These are phyloP conservation scores for Sambucus nigra DNA, from an alignment of 129 eudicot species.

Conservation along the genomic window DNA sequence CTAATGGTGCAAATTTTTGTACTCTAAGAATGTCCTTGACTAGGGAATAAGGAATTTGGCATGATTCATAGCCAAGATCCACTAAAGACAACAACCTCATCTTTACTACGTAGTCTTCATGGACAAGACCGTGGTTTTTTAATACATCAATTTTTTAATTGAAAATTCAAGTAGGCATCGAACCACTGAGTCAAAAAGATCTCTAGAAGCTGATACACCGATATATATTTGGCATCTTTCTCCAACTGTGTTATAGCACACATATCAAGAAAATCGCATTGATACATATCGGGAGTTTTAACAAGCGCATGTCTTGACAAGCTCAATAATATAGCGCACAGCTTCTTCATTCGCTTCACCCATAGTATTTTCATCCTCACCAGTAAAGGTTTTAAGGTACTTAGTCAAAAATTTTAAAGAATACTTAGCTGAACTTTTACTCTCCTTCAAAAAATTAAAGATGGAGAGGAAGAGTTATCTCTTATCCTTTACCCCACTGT, in stretches of 20 bases:
- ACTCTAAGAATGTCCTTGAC: constrained; percentile 66
- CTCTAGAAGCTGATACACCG: constrained; percentile 54
- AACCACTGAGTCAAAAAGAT: constrained; percentile 59
- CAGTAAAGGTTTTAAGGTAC: constrained; percentile 73
- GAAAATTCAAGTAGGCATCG: constrained; percentile 53
- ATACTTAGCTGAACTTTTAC: constrained; percentile 64
- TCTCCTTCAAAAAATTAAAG: constrained; percentile 70
- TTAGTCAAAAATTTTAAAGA: constrained; percentile 54
- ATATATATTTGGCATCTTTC: constrained; percentile 62
- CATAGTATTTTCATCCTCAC: constrained; percentile 44
- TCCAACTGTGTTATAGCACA: constrained; percentile 78
- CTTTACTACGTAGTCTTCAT: too few species aligned
- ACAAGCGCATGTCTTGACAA: too few species aligned
- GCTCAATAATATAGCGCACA: constrained; percentile 49
- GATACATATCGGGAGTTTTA: constrained; percentile 77
- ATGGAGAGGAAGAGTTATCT: constrained; percentile 60
- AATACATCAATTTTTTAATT: constrained; percentile 44
- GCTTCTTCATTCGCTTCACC: constrained; percentile 81
- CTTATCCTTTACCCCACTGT: constrained; percentile 67
- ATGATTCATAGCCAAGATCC: too few species aligned
- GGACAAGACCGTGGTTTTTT: constrained; percentile 55
- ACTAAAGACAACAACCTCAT: too few species aligned
- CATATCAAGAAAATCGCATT: constrained; percentile 84
- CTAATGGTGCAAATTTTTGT: too few species aligned
- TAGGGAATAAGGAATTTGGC: constrained; percentile 53